A percentile compares a stretch with the other conserved stretches of the same genome.
Evolutionary conservation across 768 basidiomycete species (phyloP).

Genomic region (Lactifluus pinguis): DNA sequence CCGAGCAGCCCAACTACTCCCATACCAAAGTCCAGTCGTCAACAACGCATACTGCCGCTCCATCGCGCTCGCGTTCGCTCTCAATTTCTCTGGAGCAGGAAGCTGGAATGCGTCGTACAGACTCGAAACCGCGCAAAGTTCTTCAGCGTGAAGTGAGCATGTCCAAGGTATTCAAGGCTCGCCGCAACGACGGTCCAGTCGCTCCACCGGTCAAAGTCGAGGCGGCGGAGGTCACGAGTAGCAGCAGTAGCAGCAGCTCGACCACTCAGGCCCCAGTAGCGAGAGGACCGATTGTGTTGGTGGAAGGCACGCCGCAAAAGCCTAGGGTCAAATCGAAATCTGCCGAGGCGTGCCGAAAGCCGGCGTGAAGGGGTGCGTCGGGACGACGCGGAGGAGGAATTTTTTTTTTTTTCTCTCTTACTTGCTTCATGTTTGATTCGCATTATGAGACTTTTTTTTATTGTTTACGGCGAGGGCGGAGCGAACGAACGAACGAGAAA

Average conservation of each 20-base stretch:
- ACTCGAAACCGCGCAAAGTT: slow-evolving; percentile 35
- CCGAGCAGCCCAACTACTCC: background rate
- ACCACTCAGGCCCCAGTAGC: slow-evolving; percentile 17
- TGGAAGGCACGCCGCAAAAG: slow-evolving; percentile 23
- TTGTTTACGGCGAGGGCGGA: too few species aligned
- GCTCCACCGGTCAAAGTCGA: slow-evolving; percentile 19
- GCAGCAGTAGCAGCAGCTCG: background rate
- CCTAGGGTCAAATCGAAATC: slow-evolving; percentile 7
- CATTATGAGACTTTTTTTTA: too few species aligned
- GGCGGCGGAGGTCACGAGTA: background rate
- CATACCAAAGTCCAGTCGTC: background rate
- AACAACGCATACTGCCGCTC: background rate
- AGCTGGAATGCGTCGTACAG: slow-evolving; percentile 32
- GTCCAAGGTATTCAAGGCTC: slow-evolving; percentile 58
- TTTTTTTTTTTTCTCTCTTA: too few species aligned
- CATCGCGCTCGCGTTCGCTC: slow-evolving; percentile 30
- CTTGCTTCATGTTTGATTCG: too few species aligned
- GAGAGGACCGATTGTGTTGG: slow-evolving; percentile 20
- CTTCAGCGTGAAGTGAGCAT: slow-evolving; percentile 71
- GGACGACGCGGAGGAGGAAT: background rate
- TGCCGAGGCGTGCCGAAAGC: background rate
- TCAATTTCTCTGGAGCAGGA: slow-evolving; percentile 67
- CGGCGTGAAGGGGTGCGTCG: background rate
- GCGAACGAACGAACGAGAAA: background rate
- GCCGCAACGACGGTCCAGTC: slow-evolving; percentile 19